Evolutionary conservation across 352 stramenopile species (phyloP), one percentile per base, ranked within the genome.

Genomic region (Phytophthora fragariaefolia): DNA sequence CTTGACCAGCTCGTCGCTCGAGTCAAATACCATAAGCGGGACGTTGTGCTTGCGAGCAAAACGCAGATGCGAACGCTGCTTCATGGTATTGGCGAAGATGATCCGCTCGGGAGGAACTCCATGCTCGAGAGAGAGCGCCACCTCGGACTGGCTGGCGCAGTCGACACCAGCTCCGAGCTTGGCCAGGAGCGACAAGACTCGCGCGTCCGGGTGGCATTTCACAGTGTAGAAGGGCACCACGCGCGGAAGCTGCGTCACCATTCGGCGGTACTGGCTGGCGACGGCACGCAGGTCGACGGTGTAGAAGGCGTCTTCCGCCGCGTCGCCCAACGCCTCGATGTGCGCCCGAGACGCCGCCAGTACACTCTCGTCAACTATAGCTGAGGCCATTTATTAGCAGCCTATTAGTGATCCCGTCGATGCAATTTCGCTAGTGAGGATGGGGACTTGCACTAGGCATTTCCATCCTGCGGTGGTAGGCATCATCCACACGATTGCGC

Each of bases 71-170:
- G 74, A 74, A 7, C 71, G 73, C 51, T 82, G 74, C 76, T 98
- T 97, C 76, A 90, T 95, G 6, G 91, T 93, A 75, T 98, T 96
- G 47, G 91, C 91, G 65, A 92, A 98, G 36, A 97, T 92, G 63
- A 97, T 95, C 7, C 83, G 65, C 50, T 85, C 62, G 4, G 80
- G 60, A 1, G 65, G 28, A 15, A 86, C 66, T 71, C 87, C 85
- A 30, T 86, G 79, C 0, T 40, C 52, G 10, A 95, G 56, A 3
- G 93, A 89, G 8, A 96, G 52, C 38, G 67, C 68, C 56, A 97
- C 90, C 63, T 97, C 91, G 4, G 72, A 71, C 42, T 80, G 76
- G 23, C 86, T 97, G 34, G 92, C 92, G 63, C 92, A 98, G 75
- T 98, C 92, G 47, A 97, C 96, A 23, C 78, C 71, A 30, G 78